These are phyloP conservation scores for Psilocybe mexicana DNA, from an alignment of 1,284 basidiomycete genomes.

Conservation along the genomic window DNA sequence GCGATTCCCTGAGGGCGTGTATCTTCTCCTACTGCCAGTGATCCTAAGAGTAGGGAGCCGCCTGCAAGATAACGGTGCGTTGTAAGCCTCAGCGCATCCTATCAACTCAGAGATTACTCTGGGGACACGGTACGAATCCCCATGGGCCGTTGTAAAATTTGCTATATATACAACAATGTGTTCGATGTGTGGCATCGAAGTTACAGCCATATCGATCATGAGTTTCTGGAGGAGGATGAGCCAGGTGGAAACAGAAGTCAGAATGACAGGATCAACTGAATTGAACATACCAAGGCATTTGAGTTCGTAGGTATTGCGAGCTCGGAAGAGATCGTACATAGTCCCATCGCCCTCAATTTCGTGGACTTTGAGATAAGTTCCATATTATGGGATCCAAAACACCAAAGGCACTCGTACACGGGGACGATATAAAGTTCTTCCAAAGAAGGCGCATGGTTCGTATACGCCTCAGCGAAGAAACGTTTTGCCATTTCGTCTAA, in stretches of 20 bases:
- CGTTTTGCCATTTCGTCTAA: not conserved
- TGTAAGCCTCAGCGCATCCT: not conserved
- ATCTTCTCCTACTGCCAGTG: no score
- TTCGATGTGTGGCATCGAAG: not conserved
- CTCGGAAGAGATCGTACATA: not conserved
- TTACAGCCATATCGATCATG: not conserved
- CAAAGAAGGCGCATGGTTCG: not conserved
- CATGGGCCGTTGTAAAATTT: no score
- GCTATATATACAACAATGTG: not conserved
- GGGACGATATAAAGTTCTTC: not conserved
- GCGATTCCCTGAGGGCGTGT: no score
- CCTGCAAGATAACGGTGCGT: not conserved
- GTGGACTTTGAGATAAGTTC: not conserved
- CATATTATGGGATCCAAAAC: constrained; percentile 6
- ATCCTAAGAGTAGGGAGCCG: not conserved
- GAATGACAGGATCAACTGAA: not conserved
- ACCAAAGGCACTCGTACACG: constrained; percentile 1
- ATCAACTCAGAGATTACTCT: not conserved
- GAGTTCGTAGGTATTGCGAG: not conserved
- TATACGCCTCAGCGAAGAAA: not conserved
- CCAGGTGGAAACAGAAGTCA: not conserved
- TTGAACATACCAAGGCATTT: not conserved
- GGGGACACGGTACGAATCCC: no score
- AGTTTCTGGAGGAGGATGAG: not conserved
- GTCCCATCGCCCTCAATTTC: not conserved